Base-by-base conservation (phyloP, 768 basidiomycete species). In the Pisolithus marmoratus region DNA sequence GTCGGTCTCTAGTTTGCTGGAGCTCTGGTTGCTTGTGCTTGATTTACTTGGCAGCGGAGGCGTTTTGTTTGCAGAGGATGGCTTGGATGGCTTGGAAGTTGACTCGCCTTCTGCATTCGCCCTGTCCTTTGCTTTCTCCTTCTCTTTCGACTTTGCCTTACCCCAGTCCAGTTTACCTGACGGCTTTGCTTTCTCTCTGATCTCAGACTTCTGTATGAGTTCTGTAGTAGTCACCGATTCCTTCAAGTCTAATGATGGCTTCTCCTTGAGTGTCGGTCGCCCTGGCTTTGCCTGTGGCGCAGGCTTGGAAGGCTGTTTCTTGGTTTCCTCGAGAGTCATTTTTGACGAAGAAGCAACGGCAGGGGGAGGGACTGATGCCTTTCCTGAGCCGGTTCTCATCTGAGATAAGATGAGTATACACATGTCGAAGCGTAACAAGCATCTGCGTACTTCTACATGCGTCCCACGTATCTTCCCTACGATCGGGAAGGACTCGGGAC, bases 141-240 rank as follows among this genome's bases (percentile, higher is more conserved):
- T 63, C 9, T 68, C 70, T 58, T 80, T 81, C 9, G 69, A 57
- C 61, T 79, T 79, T 24, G 78, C 77, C 56, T 78, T 83, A 64
- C 80, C 79, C 74, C 82, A 86, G 57, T 84, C 79, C 6, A 85
- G 71, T 59, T 79, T 82, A 5, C 82, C 83, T 2, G 74, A 63
- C 26, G 63, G 53, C 46, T 67, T 72, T 0, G 68, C 57, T 46
- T 60, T 72, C 60, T 61, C 64, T 41, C 51, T 67, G 8, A 53
- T 27, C 38, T 64, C 67, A 4, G 34, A 42, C 38, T 54, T 58
- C 8, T 50, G 38, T 29, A 62, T 8, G 51, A 43, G 7, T 8
- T 57, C 67, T 63, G 59, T 61, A 27, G 66, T 60, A 40, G 61
- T 57, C 23, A 53, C 53, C 17, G 60, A 59, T 24, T 59, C 59